These are phyloP conservation scores for Leonotis leonurus DNA, from an alignment of 257 asterid species.

Conservation along the genomic window DNA sequence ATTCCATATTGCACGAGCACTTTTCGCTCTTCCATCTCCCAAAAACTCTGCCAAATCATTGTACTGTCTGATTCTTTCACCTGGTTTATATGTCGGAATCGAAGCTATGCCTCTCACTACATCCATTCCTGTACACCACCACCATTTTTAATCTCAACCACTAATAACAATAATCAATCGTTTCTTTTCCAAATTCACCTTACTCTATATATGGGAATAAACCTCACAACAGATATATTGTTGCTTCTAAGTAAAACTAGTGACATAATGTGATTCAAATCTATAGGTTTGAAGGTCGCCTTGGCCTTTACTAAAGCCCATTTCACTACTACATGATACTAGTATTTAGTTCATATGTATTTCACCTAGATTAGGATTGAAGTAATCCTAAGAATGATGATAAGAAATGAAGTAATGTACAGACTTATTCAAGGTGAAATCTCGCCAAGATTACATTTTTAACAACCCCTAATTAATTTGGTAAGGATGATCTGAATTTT, in stretches of 20 bases:
- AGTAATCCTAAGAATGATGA: too few species aligned
- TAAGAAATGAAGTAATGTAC: too few species aligned
- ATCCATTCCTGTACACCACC: slow-evolving; percentile 55
- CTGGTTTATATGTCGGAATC: slow-evolving; percentile 71
- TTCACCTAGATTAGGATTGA: too few species aligned
- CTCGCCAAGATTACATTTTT: background rate
- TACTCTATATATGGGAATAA: too few species aligned
- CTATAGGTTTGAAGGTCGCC: too few species aligned
- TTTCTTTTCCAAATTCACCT: too few species aligned
- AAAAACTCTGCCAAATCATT: slow-evolving; percentile 78
- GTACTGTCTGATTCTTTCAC: slow-evolving; percentile 60
- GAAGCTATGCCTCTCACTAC: slow-evolving; percentile 67
- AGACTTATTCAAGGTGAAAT: background rate
- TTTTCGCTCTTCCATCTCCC: slow-evolving; percentile 87
- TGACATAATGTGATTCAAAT: too few species aligned
- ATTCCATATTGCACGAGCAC: slow-evolving; percentile 80
- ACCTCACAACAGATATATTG: background rate
- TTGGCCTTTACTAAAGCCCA: too few species aligned
- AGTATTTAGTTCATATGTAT: too few species aligned
- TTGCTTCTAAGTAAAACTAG: background rate
- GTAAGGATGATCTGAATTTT: background rate
- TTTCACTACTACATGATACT: too few species aligned
- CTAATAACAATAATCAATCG: too few species aligned
- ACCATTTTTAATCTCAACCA: too few species aligned
- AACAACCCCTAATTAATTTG: background rate